Base-by-base conservation (phyloP, 202 grass and related monocot species). In the Dendrocalamus latiflorus region DNA sequence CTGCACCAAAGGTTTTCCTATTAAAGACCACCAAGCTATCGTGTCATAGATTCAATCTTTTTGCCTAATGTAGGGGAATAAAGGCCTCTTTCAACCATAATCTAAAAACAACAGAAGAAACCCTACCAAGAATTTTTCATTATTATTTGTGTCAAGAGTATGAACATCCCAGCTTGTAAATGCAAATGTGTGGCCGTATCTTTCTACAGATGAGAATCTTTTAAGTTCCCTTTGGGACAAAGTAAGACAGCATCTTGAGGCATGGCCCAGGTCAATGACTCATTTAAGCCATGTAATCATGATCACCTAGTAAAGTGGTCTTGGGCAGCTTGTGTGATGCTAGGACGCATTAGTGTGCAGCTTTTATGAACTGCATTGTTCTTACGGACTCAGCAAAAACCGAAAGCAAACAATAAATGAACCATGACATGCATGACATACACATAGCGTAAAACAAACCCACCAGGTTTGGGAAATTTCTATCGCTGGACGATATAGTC, bases 261-360 rank as follows among this genome's bases (percentile, higher is more conserved):
- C 26, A 51, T 72, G 25, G 69, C 28, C 45, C 47, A 51, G 45
- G 45, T 36, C 15, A 72, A 72, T 18, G 4, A 34, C 5, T 34
- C 69, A 72, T 72, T 72, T 51, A 72, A 72, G 69, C 26, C 69
- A 36, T 72, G 69, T 34, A 53, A 8, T 51, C 69, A 72, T n/a
- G 16, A 12, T 49, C 42, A 48, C 47, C 44, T 53, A 34, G 26
- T 53, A 53, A 51, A 53, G 47, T 72, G 28, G 45, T 72, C 45
- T n/a, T 71, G 14, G 14, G 68, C 15, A 50, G 44, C 68, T 33
- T 50, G 25, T 18, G 2, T 72, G 45, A 72, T 20, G 26, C 17
- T 53, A 72, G 17, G 68, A 48, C 15, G 4, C 68, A 72, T 17
- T 72, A 12, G 16, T 51, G 69, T 72, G 45, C 69, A 50, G 20